Evolutionary conservation across 1,139 yeast genomes (phyloP).

Genomic region (Pichia sp.): DNA sequence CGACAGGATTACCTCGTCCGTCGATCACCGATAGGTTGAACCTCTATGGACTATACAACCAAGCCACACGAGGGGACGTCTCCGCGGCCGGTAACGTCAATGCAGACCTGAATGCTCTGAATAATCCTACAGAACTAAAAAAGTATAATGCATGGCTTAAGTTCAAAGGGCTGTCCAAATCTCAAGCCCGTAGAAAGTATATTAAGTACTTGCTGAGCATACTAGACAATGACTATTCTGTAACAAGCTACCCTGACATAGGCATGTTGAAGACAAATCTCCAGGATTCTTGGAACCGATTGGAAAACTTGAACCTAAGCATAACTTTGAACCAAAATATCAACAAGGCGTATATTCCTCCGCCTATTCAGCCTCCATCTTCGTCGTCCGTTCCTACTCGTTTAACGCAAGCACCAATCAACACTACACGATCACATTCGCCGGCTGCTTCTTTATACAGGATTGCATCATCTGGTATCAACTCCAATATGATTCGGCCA

Average conservation of each 20-base stretch:
- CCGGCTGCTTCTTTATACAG: constrained; percentile 33
- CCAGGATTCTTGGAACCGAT: constrained; percentile 52
- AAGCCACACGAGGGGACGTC: constrained; percentile 84
- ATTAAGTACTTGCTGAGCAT: constrained; percentile 61
- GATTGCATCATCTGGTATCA: constrained; percentile 29
- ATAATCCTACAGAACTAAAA: constrained; percentile 44
- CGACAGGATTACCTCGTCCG: constrained; percentile 74
- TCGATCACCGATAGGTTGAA: constrained; percentile 68
- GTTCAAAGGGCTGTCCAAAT: constrained; percentile 63
- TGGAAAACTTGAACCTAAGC: constrained; percentile 1
- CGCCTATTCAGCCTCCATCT: background rate
- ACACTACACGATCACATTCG: constrained; percentile 24
- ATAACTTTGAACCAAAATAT: background rate
- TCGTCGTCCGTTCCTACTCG: background rate
- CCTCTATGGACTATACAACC: constrained; percentile 79
- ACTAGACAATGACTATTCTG: constrained; percentile 8
- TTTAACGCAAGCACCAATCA: background rate
- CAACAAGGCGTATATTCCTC: background rate
- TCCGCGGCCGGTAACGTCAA: constrained; percentile 38
- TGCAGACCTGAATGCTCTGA: constrained; percentile 60
- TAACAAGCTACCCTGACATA: background rate
- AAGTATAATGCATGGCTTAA: constrained; percentile 87
- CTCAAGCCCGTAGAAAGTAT: constrained; percentile 72
- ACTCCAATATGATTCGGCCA: constrained; percentile 27
- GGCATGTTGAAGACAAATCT: background rate